Percentiles rank a stretch among this genome's conserved stretches.
These are phyloP conservation scores for Infundibulicybe gibba DNA, from an alignment of 768 basidiomycete species.

Conservation along the genomic window DNA sequence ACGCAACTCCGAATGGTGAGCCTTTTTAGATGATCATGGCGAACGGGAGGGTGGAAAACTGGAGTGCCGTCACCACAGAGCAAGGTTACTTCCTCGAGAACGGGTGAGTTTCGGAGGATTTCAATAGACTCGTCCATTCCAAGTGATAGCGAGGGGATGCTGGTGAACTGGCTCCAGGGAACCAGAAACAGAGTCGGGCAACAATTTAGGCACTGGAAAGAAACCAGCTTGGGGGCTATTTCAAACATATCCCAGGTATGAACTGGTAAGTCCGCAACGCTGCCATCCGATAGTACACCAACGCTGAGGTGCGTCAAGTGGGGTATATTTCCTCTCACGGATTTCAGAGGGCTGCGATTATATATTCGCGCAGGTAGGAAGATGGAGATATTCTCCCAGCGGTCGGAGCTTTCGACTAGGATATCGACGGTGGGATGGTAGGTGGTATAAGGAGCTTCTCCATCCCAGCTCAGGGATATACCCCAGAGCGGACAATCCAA, in stretches of 20 bases:
- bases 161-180: constrained; percentile 14
- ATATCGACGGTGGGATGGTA: constrained; percentile 17
- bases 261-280: neutral
- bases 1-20: too few species aligned
- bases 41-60: too few species aligned
- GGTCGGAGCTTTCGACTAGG: constrained; percentile 14
- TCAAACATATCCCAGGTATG: constrained; percentile 12
- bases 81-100: too few species aligned
- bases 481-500: constrained; percentile 16
- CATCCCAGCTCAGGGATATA: constrained; percentile 16
- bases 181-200: constrained; percentile 16
- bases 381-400: constrained; percentile 16
- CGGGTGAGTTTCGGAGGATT: too few species aligned
- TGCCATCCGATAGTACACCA: constrained; percentile 10
- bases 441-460: constrained; percentile 10
- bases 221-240: constrained; percentile 13
- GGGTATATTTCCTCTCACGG: constrained; percentile 15
- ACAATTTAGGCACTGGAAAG: constrained; percentile 18
- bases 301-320: constrained; percentile 15
- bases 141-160: constrained; percentile 7
- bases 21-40: too few species aligned
- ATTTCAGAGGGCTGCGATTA: constrained; percentile 6
- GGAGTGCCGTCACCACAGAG: too few species aligned
- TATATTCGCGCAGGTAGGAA: constrained; percentile 16
- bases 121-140: too few species aligned